Conservation (phyloP, 208 protist species). For the Acanthamoeba royreba region DNA sequence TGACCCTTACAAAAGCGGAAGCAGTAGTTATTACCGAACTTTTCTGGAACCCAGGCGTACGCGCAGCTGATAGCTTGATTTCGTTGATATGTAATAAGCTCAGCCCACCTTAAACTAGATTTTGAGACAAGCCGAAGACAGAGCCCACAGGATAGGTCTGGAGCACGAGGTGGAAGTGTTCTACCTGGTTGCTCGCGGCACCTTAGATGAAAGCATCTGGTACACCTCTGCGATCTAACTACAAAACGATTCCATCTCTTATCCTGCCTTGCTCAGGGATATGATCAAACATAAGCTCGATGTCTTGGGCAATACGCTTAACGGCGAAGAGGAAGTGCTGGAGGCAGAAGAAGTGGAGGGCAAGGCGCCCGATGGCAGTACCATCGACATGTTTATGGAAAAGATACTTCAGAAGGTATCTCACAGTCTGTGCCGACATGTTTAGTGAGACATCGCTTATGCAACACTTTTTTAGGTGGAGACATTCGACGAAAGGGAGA, state of each 20-base stretch:
- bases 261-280: neutral
- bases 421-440: neutral
- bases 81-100: neutral
- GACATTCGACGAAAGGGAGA: neutral
- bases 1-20: conserved; percentile 91
- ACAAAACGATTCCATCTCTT: neutral
- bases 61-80: neutral
- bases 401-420: neutral
- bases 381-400: neutral
- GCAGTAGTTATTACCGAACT: conserved; percentile 96
- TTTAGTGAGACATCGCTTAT: neutral
- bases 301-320: conserved; percentile 51
- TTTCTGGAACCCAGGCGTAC: conserved; percentile 94
- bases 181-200: conserved; percentile 83
- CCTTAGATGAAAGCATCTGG: conserved; percentile 68
- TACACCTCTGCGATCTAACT: neutral
- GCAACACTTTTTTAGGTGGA: neutral
- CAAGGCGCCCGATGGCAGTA: conserved; percentile 18
- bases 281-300: conserved; percentile 57
- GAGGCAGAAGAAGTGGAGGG: conserved; percentile 18
- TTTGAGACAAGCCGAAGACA: conserved; percentile 94
- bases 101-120: conserved; percentile 37
- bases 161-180: conserved; percentile 85
- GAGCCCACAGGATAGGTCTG: conserved; percentile 95
- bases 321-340: conserved; percentile 45